These are phyloP conservation scores for Zychaea mexicana DNA, from an alignment of 371 early-diverging fungal species.

Conservation along the genomic window DNA sequence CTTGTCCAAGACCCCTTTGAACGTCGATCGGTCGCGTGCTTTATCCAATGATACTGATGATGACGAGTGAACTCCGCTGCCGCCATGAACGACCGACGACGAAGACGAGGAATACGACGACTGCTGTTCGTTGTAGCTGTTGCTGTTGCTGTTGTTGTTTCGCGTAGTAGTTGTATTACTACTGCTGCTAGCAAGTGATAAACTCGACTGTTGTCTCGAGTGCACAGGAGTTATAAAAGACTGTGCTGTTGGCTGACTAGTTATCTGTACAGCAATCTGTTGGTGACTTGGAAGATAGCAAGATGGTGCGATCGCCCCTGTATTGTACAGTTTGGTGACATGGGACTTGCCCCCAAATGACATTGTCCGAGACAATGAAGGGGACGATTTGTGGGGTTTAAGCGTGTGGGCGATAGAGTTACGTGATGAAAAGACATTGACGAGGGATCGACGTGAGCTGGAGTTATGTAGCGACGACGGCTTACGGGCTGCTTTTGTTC, in stretches of 20 bases:
- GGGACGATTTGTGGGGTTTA: constrained; percentile 24
- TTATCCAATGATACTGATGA: constrained; percentile 11
- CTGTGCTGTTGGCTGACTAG: constrained; percentile 5
- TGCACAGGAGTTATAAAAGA: neutral
- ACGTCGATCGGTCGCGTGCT: constrained; percentile 34
- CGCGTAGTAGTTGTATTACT: neutral
- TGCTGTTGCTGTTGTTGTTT: constrained; percentile 7
- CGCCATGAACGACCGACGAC: too few relatives aligned
- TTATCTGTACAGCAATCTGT: constrained; percentile 7
- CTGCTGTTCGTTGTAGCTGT: neutral
- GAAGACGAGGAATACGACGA: too few relatives aligned
- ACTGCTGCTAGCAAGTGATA: too few relatives aligned
- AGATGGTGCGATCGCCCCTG: constrained; percentile 16
- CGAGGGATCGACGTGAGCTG: constrained; percentile 15
- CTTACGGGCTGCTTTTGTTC: neutral
- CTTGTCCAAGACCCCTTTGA: constrained; percentile 66
- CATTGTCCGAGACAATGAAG: constrained; percentile 23
- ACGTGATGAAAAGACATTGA: constrained; percentile 13
- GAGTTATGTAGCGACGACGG: constrained; percentile 5
- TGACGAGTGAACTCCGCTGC: neutral
- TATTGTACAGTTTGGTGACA: constrained; percentile 31
- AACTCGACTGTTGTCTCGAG: too few relatives aligned
- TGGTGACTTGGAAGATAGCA: constrained; percentile 2
- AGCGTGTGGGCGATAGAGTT: constrained; percentile 1
- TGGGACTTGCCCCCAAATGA: constrained; percentile 21